Conservation (phyloP, 1,139 yeast species). For the Blastobotrys persicus region DNA sequence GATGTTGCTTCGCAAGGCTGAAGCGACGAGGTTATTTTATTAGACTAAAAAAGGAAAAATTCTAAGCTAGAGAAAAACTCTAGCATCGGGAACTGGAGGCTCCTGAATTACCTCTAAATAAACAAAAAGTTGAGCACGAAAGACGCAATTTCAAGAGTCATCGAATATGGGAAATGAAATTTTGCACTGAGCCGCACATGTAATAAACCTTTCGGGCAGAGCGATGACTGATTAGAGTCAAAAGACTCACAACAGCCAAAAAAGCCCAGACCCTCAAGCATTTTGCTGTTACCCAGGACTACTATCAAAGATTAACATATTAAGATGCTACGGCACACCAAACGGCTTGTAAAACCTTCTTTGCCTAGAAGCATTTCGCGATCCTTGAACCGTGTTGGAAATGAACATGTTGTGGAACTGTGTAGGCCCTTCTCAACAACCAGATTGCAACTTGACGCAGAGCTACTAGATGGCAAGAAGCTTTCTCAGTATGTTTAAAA, state of each 20-base stretch:
- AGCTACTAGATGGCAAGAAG: conserved; percentile 66
- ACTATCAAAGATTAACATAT: not conserved
- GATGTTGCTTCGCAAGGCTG: too few species aligned
- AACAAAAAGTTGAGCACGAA: too few species aligned
- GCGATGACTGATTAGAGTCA: not conserved
- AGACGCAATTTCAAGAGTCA: too few species aligned
- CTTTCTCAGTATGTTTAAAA: conserved; percentile 48
- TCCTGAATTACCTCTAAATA: too few species aligned
- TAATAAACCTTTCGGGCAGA: not conserved
- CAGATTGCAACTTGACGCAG: conserved; percentile 26
- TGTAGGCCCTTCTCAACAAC: conserved; percentile 17
- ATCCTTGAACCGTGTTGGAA: not conserved
- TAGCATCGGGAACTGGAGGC: too few species aligned
- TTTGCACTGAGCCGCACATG: not conserved
- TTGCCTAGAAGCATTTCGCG: not conserved
- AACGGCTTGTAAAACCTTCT: conserved; percentile 1
- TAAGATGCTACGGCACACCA: conserved; percentile 5
- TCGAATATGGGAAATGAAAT: not conserved
- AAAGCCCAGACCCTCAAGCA: too few species aligned
- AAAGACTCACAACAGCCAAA: too few species aligned
- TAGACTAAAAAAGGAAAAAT: conserved; percentile 1
- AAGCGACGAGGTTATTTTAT: too few species aligned
- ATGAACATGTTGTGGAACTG: not conserved
- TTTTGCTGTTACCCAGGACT: too few species aligned
- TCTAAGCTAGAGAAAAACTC: not conserved